These are phyloP conservation scores for Pythium aphanidermatum DNA, from an alignment of 352 stramenopile genomes.

Conservation along the genomic window DNA sequence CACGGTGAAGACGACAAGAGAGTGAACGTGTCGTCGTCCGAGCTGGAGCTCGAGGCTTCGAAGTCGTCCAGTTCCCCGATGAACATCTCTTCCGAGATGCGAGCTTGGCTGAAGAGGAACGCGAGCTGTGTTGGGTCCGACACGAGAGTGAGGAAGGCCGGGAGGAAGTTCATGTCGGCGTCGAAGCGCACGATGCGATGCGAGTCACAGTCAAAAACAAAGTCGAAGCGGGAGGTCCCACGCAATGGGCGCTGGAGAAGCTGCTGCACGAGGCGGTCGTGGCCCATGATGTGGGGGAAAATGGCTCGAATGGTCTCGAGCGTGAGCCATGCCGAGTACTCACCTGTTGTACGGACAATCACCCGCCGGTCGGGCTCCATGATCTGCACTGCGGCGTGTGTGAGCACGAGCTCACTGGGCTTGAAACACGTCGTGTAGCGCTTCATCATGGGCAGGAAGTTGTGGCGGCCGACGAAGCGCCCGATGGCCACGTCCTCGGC, in stretches of 20 bases:
- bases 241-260: constrained; percentile 4
- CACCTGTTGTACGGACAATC: constrained; percentile 4
- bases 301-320: background rate
- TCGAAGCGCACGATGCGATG: constrained; percentile 10
- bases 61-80: constrained; percentile 11
- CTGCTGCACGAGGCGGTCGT: constrained; percentile 2
- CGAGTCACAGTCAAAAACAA: constrained; percentile 8
- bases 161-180: constrained; percentile 17
- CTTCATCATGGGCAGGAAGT: constrained; percentile 12
- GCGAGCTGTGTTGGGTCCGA: constrained; percentile 3
- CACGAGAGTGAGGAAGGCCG: constrained; percentile 11
- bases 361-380: background rate
- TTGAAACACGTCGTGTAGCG: constrained; percentile 12
- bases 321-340: constrained; percentile 9
- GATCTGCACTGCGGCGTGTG: background rate
- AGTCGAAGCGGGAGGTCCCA: constrained; percentile 12
- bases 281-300: constrained; percentile 6
- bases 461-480: constrained; percentile 6
- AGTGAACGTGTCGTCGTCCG: too few species aligned
- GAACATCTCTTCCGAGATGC: constrained; percentile 15
- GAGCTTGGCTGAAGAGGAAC: constrained; percentile 12
- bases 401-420: constrained; percentile 1
- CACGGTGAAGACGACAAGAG: too few species aligned
- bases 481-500: constrained; percentile 10
- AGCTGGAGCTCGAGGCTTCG: background rate